Conservation (phyloP, 1,139 yeast species). For the Pichia sp. region DNA sequence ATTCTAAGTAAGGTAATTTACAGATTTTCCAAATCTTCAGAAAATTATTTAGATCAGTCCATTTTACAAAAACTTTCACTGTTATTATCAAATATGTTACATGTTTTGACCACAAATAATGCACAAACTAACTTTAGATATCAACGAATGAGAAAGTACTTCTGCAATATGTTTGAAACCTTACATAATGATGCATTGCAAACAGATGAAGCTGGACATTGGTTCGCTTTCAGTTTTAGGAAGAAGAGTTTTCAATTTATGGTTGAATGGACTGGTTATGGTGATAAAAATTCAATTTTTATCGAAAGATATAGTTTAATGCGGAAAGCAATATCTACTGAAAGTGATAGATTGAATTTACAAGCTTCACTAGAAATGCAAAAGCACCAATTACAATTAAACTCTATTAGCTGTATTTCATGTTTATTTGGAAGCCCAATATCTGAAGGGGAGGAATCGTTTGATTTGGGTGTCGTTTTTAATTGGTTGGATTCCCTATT, state of each 20-base stretch:
- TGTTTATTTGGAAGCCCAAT: slow-evolving; percentile 65
- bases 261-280: slow-evolving; percentile 94
- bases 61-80: slow-evolving; percentile 58
- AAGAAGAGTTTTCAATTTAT: slow-evolving; percentile 74
- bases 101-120: slow-evolving; percentile 50
- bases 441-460: slow-evolving; percentile 49
- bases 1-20: slow-evolving; percentile 65
- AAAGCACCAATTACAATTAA: slow-evolving; percentile 59
- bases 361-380: slow-evolving; percentile 83
- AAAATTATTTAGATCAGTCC: slow-evolving; percentile 61
- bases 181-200: slow-evolving; percentile 39
- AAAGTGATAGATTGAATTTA: slow-evolving; percentile 46
- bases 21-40: slow-evolving; percentile 48
- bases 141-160: slow-evolving; percentile 73
- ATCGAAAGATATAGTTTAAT: slow-evolving; percentile 64
- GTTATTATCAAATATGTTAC: slow-evolving; percentile 60
- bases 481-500: slow-evolving; percentile 75
- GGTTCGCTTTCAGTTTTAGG: slow-evolving; percentile 83
- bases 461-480: slow-evolving; percentile 63
- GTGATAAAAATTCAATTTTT: slow-evolving; percentile 54
- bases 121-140: slow-evolving; percentile 66
- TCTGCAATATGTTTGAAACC: slow-evolving; percentile 70
- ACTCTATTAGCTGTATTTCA: slow-evolving; percentile 82
- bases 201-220: slow-evolving; percentile 34
- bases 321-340: slow-evolving; percentile 40